Percentiles rank a stretch among this genome's conserved stretches.
These are phyloP conservation scores for Podospora anserina DNA, from an alignment of 495 filamentous ascomycete species.

Conservation along the genomic window DNA sequence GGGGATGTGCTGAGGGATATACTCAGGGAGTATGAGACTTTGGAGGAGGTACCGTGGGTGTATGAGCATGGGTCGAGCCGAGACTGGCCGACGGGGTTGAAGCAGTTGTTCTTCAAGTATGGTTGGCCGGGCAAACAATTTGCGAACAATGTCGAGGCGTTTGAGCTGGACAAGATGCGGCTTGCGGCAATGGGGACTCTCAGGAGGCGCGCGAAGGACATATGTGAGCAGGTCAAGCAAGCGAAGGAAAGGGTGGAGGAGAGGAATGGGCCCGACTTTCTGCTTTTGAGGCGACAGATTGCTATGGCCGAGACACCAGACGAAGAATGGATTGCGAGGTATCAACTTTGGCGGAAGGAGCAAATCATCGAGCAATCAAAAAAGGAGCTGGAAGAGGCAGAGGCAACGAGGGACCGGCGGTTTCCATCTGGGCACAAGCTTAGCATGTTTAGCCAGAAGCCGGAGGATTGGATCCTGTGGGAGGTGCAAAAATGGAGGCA, in stretches of 20 bases:
- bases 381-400: neutral
- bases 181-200: neutral
- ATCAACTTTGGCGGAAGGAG: neutral
- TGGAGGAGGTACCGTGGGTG: conserved; percentile 12
- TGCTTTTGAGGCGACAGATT: neutral
- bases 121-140: conserved; percentile 21
- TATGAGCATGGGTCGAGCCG: neutral
- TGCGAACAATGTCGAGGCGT: conserved; percentile 14
- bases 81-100: neutral
- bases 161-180: neutral
- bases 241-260: neutral
- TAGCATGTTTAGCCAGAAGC: neutral
- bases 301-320: neutral
- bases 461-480: neutral
- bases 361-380: neutral
- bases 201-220: neutral
- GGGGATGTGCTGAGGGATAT: conserved; percentile 26
- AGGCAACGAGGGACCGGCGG: neutral
- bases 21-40: conserved; percentile 12
- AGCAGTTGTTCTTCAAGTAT: conserved; percentile 16
- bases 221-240: neutral
- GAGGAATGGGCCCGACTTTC: neutral
- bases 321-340: neutral
- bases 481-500: neutral
- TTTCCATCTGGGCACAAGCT: neutral